Base-by-base conservation (phyloP, 2,329 filamentous ascomycete genomes). In the Ceratocystis diversiconidia region DNA sequence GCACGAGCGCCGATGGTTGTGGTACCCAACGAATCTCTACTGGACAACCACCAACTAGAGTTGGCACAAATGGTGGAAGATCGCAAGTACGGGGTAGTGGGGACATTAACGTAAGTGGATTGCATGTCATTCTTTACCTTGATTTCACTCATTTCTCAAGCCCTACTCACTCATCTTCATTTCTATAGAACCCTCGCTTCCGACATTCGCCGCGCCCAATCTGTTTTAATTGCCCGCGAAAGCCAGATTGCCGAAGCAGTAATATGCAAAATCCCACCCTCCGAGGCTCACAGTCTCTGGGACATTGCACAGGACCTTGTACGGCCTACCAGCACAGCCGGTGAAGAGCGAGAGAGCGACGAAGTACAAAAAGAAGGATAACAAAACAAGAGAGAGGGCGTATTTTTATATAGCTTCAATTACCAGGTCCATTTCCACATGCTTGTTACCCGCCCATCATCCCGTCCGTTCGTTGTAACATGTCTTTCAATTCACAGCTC, bases 11-110 rank as follows among this genome's bases (percentile, higher is more conserved):
- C 89, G 2, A 78, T 97, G n/a, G 82, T 99, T 62, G 90, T 96
- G 0, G 91, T 99, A 1, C 89, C 92, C 1, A 99, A 99, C 73
- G 81, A 85, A 1, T 79, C 79, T 5, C 81, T 99, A 0, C 81
- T 96, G 70, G 86, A 95, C 72, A 92, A 99, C 71, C 94, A 99
- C 73, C 94, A 99, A 75, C 82, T 85, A 22, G 90, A 97, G 74
- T 82, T 99, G 65, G 92, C 92, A 0, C 79, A 85, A 62, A 86
- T 89, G 69, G 81, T 97, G 66, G 83, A 67, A 19, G 61, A 87
- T 41, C 63, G 59, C 6, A 17, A 62, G 15, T 65, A 67, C 30
- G 66, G 66, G 1, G 60, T 67, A 10, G 36, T 28, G 5, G 66
- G 66, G 32, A 65, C 63, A 17, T n/a, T 67, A 5, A 59, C 60